phyloP scores from a whole-genome alignment of 495 filamentous ascomycete species.

The Tetracladium setigerum region DNA sequence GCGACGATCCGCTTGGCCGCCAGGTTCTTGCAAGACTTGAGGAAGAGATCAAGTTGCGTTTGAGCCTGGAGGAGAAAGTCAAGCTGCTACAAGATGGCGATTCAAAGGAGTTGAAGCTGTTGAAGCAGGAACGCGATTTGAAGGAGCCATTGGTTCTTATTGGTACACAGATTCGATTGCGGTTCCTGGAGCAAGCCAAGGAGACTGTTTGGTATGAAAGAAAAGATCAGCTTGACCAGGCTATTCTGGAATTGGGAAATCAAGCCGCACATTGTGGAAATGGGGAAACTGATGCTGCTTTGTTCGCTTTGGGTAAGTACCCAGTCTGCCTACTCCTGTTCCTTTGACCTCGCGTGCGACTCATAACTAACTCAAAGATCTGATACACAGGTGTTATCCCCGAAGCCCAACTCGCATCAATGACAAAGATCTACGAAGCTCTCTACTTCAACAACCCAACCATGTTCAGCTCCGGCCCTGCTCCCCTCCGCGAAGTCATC shows the following conservation, averaged over 20 bases:
- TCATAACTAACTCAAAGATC: too few relatives aligned
- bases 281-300: neutral
- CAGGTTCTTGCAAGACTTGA: too few relatives aligned
- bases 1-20: too few relatives aligned
- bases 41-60: too few relatives aligned
- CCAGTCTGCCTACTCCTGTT: too few relatives aligned
- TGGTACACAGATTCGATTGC: constrained; percentile 1
- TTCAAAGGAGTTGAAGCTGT: neutral
- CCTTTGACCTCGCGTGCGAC: too few relatives aligned
- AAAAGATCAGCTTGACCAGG: neutral
- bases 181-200: constrained; percentile 7
- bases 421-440: neutral
- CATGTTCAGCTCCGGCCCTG: neutral
- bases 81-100: too few relatives aligned
- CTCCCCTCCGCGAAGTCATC: neutral
- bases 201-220: neutral
- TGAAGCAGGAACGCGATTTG: neutral
- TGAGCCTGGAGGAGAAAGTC: too few relatives aligned
- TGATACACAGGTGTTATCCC: neutral
- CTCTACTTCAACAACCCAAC: neutral
- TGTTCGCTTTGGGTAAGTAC: neutral
- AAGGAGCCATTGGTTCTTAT: neutral
- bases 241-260: neutral
- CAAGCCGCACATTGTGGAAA: constrained; percentile 5
- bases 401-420: neutral